Base-by-base conservation (phyloP, 2,329 filamentous ascomycete species). In the Clonostachys sp. region DNA sequence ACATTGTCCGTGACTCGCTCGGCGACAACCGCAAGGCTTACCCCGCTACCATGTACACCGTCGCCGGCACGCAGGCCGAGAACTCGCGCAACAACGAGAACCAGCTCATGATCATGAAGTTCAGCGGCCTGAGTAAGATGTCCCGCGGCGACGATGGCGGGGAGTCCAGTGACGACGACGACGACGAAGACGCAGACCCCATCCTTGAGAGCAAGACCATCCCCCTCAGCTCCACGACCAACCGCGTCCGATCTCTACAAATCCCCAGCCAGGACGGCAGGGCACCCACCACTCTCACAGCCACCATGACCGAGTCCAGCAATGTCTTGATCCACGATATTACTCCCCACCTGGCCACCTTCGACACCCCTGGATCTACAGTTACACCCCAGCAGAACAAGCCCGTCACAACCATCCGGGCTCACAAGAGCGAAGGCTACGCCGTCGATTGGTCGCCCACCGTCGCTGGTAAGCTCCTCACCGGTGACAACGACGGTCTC, bases 241-340 rank as follows among this genome's bases (percentile, higher is more conserved):
- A 99, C 76, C 88, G 94, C 53, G 91, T 97, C 67, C 89, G 94
- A 57, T 79, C 83, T 47, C 87, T 94, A 70, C 91, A 96, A 67
- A 81, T 85, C 16, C 85, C 89, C 12, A 80, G 84, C 51, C 75
- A 80, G 41, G 87, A 88, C 58, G 83, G 84, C 20, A 79, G 78
- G 53, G 81, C 87, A n/a, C 81, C 86, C 4, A 90, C 83, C 18
- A 96, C 92, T 4, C 75, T 96, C 46, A 91, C 90, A 34, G 94
- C 94, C 40, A 85, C 88, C 47, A 95, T 96, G 90, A 89, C 90
- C 45, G 94, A 99, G 73, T 90, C 89, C 41, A 80, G 86, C 38
- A 81, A 95, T 60, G 83, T 97, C 55, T 82, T 94, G 44, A 95
- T 99, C 61, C 91, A 97, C 78, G 90, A 99, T 67, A 84, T 99